A percentile compares a stretch with the other conserved stretches of the same genome.
Conservation (phyloP, 1,284 basidiomycete genomes). For the Leccinum huronense region DNA sequence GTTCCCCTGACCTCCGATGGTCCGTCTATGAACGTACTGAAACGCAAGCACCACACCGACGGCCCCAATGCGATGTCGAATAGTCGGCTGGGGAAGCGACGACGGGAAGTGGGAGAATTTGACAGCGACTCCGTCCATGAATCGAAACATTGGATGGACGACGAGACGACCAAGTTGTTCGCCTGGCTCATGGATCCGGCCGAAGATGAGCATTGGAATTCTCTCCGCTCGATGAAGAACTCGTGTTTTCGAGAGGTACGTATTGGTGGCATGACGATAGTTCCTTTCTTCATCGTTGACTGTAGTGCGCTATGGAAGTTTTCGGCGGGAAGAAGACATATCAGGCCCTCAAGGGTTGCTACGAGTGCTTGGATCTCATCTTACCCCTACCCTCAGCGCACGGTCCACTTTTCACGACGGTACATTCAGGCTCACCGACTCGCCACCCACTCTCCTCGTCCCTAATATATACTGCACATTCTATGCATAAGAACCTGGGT, state of each 20-base stretch:
- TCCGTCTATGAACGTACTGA: conserved; percentile 31
- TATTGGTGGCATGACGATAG: conserved; percentile 6
- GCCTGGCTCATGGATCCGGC: conserved; percentile 67
- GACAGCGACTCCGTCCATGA: conserved; percentile 55
- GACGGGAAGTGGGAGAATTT: conserved; percentile 48
- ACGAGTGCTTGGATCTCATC: conserved; percentile 46
- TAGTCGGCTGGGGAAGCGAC: conserved; percentile 44
- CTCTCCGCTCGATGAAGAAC: conserved; percentile 71
- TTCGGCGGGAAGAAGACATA: conserved; percentile 74
- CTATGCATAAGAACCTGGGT: too few relatives aligned
- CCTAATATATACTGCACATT: too few relatives aligned
- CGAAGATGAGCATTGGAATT: conserved; percentile 73
- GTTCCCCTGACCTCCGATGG: conserved; percentile 31
- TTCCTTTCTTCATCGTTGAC: conserved; percentile 1
- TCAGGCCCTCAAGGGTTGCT: conserved; percentile 76
- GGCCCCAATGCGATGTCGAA: conserved; percentile 35
- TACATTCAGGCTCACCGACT: conserved; percentile 33
- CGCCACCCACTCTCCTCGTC: conserved; percentile 33
- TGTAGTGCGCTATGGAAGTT: conserved; percentile 62
- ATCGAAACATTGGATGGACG: conserved; percentile 78
- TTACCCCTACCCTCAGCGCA: conserved; percentile 19
- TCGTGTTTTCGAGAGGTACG: conserved; percentile 72
- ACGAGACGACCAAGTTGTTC: conserved; percentile 71
- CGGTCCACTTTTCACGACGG: conserved; percentile 34
- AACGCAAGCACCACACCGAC: conserved; percentile 53